phyloP scores from a whole-genome alignment of 345 rosid genomes.

The Heritiera fomes region DNA sequence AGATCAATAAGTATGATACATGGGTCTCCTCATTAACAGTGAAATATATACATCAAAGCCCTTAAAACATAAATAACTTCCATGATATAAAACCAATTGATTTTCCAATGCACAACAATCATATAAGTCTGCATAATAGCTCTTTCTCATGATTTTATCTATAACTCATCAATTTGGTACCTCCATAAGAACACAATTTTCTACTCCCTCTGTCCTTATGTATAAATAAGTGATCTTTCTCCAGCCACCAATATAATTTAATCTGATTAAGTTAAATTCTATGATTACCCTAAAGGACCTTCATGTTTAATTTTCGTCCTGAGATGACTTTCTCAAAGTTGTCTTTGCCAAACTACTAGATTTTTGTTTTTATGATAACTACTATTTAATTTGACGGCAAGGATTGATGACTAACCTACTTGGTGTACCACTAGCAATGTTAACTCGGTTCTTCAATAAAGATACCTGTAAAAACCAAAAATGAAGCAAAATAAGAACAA shows the following conservation, averaged over 20 bases:
- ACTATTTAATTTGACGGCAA: neutral
- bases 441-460: conserved; percentile 67
- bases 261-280: neutral
- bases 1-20: neutral
- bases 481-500: neutral
- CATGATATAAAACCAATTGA: neutral
- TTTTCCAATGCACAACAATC: neutral
- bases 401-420: conserved; percentile 54
- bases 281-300: neutral
- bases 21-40: neutral
- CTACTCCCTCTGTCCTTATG: neutral
- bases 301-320: conserved; percentile 7
- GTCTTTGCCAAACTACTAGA: neutral
- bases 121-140: neutral
- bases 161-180: conserved; percentile 3
- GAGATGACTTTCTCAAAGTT: neutral
- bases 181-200: neutral
- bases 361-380: neutral
- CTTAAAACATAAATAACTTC: neutral
- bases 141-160: neutral
- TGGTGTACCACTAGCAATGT: conserved; percentile 87
- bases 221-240: too few species aligned
- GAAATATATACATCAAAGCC: neutral
- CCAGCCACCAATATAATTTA: neutral
- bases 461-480: conserved; percentile 52